A percentile compares a stretch with the other conserved stretches of the same genome.
Conservation (phyloP, 306 rosid genomes). For the Vicia sativa region DNA sequence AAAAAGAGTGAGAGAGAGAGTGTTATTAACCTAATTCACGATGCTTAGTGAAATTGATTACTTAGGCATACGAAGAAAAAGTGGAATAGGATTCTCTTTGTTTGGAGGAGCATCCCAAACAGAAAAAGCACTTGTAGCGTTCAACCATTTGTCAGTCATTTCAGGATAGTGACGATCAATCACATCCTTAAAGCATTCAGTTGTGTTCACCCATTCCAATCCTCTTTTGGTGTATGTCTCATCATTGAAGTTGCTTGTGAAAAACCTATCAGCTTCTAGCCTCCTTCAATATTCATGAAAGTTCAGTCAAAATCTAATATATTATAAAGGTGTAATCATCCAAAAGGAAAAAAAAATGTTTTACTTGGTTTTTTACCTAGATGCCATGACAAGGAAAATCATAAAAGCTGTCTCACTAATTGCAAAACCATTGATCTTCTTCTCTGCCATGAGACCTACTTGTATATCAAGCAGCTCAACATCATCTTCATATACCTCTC, state of each 20-base stretch:
- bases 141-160: slow-evolving; percentile 60
- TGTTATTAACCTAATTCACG: too few relatives aligned
- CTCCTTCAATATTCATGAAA: slow-evolving; percentile 44
- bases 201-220: slow-evolving; percentile 59
- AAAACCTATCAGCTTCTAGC: slow-evolving; percentile 63
- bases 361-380: slow-evolving; percentile 45
- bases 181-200: slow-evolving; percentile 61
- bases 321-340: too few relatives aligned
- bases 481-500: slow-evolving; percentile 69
- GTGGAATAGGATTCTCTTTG: slow-evolving; percentile 44
- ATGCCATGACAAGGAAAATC: slow-evolving; percentile 65
- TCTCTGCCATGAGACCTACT: too few relatives aligned
- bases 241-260: slow-evolving; percentile 57
- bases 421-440: slow-evolving; percentile 70
- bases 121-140: slow-evolving; percentile 60
- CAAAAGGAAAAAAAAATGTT: not conserved
- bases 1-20: too few relatives aligned
- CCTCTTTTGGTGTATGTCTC: slow-evolving; percentile 60
- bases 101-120: slow-evolving; percentile 60
- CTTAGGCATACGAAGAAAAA: slow-evolving; percentile 47
- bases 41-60: slow-evolving; percentile 11
- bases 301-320: not conserved
- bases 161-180: slow-evolving; percentile 58
- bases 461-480: slow-evolving; percentile 60
- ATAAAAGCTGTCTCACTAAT: too few relatives aligned